Conservation (phyloP, 176 grass and related monocot genomes). For the Lolium perenne region DNA sequence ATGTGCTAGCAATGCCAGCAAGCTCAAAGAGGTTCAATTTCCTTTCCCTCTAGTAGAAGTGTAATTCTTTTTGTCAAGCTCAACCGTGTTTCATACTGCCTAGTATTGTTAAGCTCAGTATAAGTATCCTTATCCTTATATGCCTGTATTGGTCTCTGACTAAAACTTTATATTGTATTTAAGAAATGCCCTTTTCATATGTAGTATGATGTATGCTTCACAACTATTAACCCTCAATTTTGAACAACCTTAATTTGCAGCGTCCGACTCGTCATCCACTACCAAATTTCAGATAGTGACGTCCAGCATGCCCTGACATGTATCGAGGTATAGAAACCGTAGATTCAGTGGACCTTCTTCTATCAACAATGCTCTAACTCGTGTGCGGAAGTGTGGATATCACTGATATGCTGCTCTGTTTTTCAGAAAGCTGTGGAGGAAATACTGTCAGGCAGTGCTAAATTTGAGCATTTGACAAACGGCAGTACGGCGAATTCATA, state of each 20-base stretch:
- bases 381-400: not conserved
- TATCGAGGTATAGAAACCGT: conserved; percentile 61
- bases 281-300: conserved; percentile 93
- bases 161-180: not conserved
- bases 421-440: conserved; percentile 80
- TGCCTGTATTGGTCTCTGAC: not conserved
- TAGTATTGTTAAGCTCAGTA: not conserved
- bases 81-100: not conserved
- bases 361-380: no score
- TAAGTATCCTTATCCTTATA: not conserved
- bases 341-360: not conserved
- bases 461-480: conserved; percentile 53
- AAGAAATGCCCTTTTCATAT: not conserved
- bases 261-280: conserved; percentile 83
- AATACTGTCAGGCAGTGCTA: conserved; percentile 42
- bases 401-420: conserved; percentile 3
- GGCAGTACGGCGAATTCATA: conserved; percentile 42
- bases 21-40: conserved; percentile 64
- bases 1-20: conserved; percentile 85
- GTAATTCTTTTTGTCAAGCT: not conserved
- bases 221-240: not conserved
- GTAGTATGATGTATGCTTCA: not conserved
- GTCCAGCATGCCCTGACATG: conserved; percentile 72
- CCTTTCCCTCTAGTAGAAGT: not conserved
- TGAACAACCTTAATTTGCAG: conserved; percentile 47